These are phyloP conservation scores for Penicillium janthinellum DNA, from an alignment of 2,329 filamentous ascomycete genomes.

Conservation along the genomic window DNA sequence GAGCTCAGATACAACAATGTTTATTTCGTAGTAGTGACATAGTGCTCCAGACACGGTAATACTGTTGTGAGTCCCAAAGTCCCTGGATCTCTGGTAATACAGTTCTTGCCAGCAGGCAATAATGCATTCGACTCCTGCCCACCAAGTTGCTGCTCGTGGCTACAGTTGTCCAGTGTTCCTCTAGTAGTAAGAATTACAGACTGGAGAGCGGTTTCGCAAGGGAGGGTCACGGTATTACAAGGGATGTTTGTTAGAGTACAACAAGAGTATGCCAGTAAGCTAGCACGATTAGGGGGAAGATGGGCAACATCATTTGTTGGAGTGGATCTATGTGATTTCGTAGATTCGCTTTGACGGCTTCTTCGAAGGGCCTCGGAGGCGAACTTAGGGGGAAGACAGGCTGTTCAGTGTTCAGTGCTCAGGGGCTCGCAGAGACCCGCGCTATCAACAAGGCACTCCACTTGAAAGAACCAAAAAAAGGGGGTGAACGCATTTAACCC, in stretches of 20 bases:
- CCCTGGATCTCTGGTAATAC: neutral
- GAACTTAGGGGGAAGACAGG: neutral
- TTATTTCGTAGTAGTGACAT: neutral
- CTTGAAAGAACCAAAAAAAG: constrained; percentile 2
- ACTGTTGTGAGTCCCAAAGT: neutral
- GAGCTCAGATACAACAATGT: neutral
- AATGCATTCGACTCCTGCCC: neutral
- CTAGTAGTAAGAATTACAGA: neutral
- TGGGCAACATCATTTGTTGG: neutral
- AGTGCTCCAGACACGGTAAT: neutral
- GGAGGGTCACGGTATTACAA: constrained; percentile 20
- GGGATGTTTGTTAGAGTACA: constrained; percentile 1
- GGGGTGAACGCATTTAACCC: neutral
- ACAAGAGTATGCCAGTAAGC: neutral
- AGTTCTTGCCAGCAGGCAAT: neutral
- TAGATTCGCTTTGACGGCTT: neutral
- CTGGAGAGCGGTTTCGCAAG: constrained; percentile 1
- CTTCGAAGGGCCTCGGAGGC: neutral
- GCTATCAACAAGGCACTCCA: neutral
- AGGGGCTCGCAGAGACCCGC: neutral
- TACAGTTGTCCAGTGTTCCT: constrained; percentile 9
- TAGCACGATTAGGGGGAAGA: neutral
- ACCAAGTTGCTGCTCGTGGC: constrained; percentile 7
- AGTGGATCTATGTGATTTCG: neutral
- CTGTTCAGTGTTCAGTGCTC: neutral